Evolutionary conservation across 2,329 filamentous ascomycete genomes (phyloP), one percentile per base, ranked within the genome.

Genomic region (Ophiostoma perfectum): DNA sequence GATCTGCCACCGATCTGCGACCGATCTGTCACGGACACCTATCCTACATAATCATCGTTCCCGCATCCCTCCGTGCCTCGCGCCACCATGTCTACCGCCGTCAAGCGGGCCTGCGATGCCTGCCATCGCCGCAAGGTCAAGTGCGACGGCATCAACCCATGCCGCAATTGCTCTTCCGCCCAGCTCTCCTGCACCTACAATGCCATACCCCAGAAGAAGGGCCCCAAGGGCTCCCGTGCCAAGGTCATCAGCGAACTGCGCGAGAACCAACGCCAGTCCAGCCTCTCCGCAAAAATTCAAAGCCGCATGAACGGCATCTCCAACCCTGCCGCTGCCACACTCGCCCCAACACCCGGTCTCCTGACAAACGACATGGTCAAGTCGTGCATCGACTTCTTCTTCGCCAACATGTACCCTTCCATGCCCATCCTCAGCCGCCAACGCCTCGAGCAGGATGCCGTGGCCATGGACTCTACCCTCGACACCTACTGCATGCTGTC

Each of bases 41-140:
- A 58, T 58, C 55, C 12, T 18, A 38, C 55, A 38, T 8, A 18
- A 18, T 52, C 49, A 8, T 18, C 18, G 27, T 12, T 36, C 18
- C 52, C 9, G n/a, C 16, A 52, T n/a, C 16, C 16, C 47, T 49
- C 47, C 47, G 5, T 44, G 8, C 42, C 36, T 14, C 38, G 27
- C 27, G 27, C 62, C 38, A 16, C 65, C 67, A 83, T 83, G 83
- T 78, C 81, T 60, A 81, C 82, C 72, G 82, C 83, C 71, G 82
- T 85, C 65, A 85, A 85, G 75, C 79, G 87, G 75, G 88, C 88
- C 70, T 91, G 88, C 79, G 88, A 91, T 77, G 88, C 88, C 74
- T 91, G 88, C 76, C 88, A 90, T 80, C 86, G 88, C 72, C 86
- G 88, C 77, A 91, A 91, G 78, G 88, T 91, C 76, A 90, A 90